phyloP scores from a whole-genome alignment of 495 filamentous ascomycete species.

The Hypomontagnella submonticulosa region DNA sequence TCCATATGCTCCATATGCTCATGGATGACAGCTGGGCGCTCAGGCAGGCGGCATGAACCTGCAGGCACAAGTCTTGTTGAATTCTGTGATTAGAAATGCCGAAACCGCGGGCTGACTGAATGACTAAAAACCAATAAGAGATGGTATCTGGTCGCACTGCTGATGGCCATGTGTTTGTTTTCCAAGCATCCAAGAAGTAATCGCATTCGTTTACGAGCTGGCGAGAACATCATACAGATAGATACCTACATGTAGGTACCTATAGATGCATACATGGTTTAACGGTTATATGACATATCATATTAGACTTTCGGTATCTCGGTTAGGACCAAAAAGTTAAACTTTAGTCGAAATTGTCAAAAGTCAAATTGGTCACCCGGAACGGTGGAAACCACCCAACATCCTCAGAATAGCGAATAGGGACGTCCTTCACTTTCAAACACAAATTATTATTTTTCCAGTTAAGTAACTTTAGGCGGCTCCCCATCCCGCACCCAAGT shows the following conservation, averaged over 20 bases:
- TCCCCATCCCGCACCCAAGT: constrained; percentile 3
- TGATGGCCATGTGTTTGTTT: no score
- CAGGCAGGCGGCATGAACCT: constrained; percentile 32
- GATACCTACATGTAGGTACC: background rate
- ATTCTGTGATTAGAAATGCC: constrained; percentile 38
- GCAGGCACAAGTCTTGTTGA: constrained; percentile 15
- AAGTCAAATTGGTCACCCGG: no score
- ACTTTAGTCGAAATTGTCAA: no score
- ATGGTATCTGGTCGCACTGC: no score
- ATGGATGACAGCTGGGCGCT: constrained; percentile 23
- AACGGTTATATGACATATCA: no score
- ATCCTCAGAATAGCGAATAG: background rate
- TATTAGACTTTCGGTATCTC: no score
- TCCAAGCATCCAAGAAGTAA: no score
- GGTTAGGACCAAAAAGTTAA: no score
- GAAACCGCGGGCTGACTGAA: constrained; percentile 28
- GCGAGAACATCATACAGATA: background rate
- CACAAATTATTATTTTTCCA: background rate
- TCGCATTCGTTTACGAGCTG: no score
- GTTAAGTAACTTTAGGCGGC: constrained; percentile 40
- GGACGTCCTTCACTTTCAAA: background rate
- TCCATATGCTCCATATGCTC: no score
- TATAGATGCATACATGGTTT: background rate
- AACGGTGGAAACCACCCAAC: no score
- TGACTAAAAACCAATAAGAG: constrained; percentile 6